Percentiles rank a stretch among this genome's conserved stretches.
Evolutionary conservation across 2,329 filamentous ascomycete genomes (phyloP).

Genomic region (Arthrobotrys sphaeroides): DNA sequence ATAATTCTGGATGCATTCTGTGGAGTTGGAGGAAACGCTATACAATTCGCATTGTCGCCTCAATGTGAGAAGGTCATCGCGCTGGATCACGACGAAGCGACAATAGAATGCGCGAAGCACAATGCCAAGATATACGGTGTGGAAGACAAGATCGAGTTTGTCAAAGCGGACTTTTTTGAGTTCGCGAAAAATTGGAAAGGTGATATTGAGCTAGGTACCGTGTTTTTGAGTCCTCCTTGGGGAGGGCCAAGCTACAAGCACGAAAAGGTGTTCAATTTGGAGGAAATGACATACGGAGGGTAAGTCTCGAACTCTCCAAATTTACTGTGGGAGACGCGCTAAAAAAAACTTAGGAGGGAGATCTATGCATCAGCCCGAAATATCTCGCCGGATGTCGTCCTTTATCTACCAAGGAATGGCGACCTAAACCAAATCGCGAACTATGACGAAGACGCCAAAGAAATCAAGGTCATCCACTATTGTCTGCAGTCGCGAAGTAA

Average conservation of each 20-base stretch:
- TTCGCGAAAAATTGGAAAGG: constrained; percentile 64
- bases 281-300: constrained; percentile 72
- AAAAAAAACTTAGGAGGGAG: constrained; percentile 68
- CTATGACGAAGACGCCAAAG: constrained; percentile 64
- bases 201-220: constrained; percentile 61
- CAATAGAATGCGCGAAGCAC: constrained; percentile 87
- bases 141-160: constrained; percentile 79
- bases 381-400: constrained; percentile 68
- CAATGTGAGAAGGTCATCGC: constrained; percentile 86
- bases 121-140: constrained; percentile 90
- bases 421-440: constrained; percentile 80
- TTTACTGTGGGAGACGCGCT: background rate
- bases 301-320: background rate
- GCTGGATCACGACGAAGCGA: constrained; percentile 82
- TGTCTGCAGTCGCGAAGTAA: constrained; percentile 68
- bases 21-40: constrained; percentile 90
- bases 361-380: constrained; percentile 69
- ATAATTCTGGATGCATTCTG: constrained; percentile 87
- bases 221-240: constrained; percentile 72
- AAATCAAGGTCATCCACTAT: constrained; percentile 84
- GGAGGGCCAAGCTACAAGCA: constrained; percentile 73
- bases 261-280: constrained; percentile 80
- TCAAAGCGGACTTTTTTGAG: constrained; percentile 86
- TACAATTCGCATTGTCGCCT: constrained; percentile 85
- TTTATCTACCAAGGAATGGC: constrained; percentile 87